A percentile compares a stretch with the other conserved stretches of the same genome.
Evolutionary conservation across 805 yeast genomes (phyloP).

Genomic region (Nakazawaea peltata): DNA sequence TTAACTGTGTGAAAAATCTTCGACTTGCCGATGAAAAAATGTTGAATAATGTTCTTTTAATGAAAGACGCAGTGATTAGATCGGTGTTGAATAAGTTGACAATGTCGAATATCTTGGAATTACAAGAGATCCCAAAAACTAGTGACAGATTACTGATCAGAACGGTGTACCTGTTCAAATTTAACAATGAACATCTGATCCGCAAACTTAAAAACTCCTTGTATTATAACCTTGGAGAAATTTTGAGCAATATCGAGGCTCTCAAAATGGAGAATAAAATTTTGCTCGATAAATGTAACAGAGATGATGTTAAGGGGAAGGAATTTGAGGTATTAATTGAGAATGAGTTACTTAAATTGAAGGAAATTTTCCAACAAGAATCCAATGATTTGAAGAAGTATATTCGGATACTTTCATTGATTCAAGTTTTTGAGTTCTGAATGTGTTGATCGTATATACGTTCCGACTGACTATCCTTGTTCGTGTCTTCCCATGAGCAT

Average conservation of each 20-base stretch:
- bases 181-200: constrained; percentile 32
- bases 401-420: constrained; percentile 39
- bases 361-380: constrained; percentile 51
- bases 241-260: constrained; percentile 39
- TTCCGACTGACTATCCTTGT: too few relatives aligned
- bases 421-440: neutral
- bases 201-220: constrained; percentile 31
- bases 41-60: constrained; percentile 63
- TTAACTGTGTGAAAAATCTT: constrained; percentile 66
- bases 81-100: constrained; percentile 60
- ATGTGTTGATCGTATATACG: too few relatives aligned
- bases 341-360: constrained; percentile 67
- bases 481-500: too few relatives aligned
- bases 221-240: constrained; percentile 44
- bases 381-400: constrained; percentile 44
- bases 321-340: constrained; percentile 67
- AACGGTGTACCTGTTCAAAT: constrained; percentile 76
- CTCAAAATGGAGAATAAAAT: constrained; percentile 55
- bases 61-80: constrained; percentile 73
- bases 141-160: constrained; percentile 88
- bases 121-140: constrained; percentile 91
- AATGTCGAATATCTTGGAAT: constrained; percentile 65
- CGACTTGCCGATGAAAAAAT: constrained; percentile 80
- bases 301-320: constrained; percentile 85
- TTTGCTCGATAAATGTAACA: constrained; percentile 68